These are phyloP conservation scores for Mycena kentingensis DNA, from an alignment of 768 basidiomycete species.

Conservation along the genomic window DNA sequence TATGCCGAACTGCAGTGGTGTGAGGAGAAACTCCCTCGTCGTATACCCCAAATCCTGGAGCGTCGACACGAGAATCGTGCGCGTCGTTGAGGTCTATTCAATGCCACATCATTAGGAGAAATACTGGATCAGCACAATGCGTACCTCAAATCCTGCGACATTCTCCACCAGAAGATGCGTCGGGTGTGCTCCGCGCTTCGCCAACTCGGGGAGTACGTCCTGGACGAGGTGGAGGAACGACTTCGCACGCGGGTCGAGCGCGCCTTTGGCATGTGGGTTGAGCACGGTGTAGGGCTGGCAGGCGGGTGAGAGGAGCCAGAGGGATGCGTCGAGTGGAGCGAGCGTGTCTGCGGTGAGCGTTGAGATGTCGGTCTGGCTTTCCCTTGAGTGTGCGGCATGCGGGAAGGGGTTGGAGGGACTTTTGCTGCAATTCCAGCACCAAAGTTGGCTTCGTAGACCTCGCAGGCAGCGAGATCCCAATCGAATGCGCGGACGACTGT, in stretches of 20 bases:
- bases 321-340: constrained; percentile 48
- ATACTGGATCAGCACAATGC: constrained; percentile 22
- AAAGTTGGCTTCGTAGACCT: constrained; percentile 68
- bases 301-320: constrained; percentile 82
- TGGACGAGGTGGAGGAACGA: constrained; percentile 76
- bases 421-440: constrained; percentile 49
- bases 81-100: constrained; percentile 68
- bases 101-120: neutral
- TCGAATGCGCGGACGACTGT: constrained; percentile 71
- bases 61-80: constrained; percentile 52
- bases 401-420: constrained; percentile 35
- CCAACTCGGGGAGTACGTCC: constrained; percentile 61
- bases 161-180: constrained; percentile 71
- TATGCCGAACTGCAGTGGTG: constrained; percentile 76
- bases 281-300: constrained; percentile 86
- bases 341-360: constrained; percentile 53
- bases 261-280: constrained; percentile 71
- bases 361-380: constrained; percentile 58
- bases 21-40: constrained; percentile 64
- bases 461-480: constrained; percentile 77
- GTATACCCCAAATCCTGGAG: constrained; percentile 58
- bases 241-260: constrained; percentile 69
- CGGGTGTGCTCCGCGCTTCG: constrained; percentile 47
- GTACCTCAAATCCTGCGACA: constrained; percentile 81
- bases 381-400: constrained; percentile 2